phyloP scores from a whole-genome alignment of 345 rosid species.

The Rhodomyrtus tomentosa region DNA sequence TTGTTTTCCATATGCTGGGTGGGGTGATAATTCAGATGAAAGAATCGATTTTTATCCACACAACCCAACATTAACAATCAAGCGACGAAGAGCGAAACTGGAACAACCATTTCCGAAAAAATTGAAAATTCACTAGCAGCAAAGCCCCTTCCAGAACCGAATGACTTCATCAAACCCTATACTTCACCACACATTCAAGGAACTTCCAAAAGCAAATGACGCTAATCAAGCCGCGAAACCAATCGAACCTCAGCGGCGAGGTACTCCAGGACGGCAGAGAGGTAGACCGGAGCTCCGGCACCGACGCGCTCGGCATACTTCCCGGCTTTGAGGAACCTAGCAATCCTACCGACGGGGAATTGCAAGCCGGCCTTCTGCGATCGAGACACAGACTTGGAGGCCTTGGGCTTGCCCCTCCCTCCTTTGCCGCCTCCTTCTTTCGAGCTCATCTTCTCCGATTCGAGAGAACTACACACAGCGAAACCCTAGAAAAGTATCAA shows the following conservation, averaged over 20 bases:
- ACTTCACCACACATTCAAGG: not conserved
- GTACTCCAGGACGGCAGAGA: slow-evolving; percentile 72
- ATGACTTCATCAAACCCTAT: not conserved
- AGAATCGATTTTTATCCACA: not conserved
- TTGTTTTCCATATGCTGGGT: not conserved
- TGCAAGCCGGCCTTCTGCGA: slow-evolving; percentile 76
- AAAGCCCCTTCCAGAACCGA: not conserved
- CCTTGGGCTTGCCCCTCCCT: slow-evolving; percentile 63
- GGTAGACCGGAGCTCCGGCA: slow-evolving; percentile 75
- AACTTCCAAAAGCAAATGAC: not conserved
- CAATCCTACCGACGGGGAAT: slow-evolving; percentile 75
- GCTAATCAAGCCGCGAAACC: not conserved
- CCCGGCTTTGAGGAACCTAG: slow-evolving; percentile 66
- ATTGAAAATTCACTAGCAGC: not conserved
- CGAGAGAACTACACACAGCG: not conserved
- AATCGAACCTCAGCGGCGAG: slow-evolving; percentile 62
- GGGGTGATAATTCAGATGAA: not conserved
- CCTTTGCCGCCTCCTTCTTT: slow-evolving; percentile 42
- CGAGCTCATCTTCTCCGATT: slow-evolving; percentile 33
- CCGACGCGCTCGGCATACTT: slow-evolving; percentile 79
- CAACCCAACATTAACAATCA: not conserved
- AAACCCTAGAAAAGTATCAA: not conserved
- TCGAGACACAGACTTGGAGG: slow-evolving; percentile 53
- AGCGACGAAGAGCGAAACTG: not conserved
- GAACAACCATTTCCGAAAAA: not conserved